phyloP scores from a whole-genome alignment of 257 asterid genomes.

The Gynochthodes officinalis region DNA sequence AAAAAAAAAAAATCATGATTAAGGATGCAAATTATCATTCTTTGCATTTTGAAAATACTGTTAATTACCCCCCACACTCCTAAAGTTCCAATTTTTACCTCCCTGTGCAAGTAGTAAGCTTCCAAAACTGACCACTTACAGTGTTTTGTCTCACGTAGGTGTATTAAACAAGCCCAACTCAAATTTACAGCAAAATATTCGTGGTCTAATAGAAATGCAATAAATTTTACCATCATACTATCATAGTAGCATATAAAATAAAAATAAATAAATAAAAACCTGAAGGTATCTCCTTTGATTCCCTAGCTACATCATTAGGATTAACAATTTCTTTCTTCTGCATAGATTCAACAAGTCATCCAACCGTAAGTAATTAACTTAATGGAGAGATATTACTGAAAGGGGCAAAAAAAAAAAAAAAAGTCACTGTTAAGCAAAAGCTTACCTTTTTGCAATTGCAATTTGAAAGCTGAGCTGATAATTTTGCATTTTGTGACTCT shows the following conservation, averaged over 20 bases:
- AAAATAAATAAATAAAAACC: conserved; percentile 37
- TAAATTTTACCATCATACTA: background rate
- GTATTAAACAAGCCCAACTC: background rate
- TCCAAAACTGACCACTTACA: background rate
- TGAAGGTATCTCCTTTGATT: conserved; percentile 36
- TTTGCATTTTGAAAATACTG: background rate
- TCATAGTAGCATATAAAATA: background rate
- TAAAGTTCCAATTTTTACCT: background rate
- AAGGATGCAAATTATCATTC: background rate
- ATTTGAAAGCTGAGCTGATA: conserved; percentile 45
- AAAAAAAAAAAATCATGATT: background rate
- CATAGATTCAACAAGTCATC: conserved; percentile 13
- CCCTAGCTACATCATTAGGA: conserved; percentile 20
- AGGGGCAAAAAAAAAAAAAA: background rate
- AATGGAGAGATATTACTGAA: background rate
- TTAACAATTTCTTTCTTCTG: conserved; percentile 37
- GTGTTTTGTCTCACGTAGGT: too few species aligned
- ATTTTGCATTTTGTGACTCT: conserved; percentile 56
- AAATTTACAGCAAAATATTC: background rate
- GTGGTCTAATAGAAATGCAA: background rate
- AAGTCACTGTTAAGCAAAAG: background rate
- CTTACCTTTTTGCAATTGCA: conserved; percentile 70
- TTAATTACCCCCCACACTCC: background rate
- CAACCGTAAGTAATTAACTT: background rate
- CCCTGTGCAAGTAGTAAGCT: background rate